Evolutionary conservation across 2,329 filamentous ascomycete genomes (phyloP), one percentile per base, ranked within the genome.

Genomic region (Fusarium chaquense): DNA sequence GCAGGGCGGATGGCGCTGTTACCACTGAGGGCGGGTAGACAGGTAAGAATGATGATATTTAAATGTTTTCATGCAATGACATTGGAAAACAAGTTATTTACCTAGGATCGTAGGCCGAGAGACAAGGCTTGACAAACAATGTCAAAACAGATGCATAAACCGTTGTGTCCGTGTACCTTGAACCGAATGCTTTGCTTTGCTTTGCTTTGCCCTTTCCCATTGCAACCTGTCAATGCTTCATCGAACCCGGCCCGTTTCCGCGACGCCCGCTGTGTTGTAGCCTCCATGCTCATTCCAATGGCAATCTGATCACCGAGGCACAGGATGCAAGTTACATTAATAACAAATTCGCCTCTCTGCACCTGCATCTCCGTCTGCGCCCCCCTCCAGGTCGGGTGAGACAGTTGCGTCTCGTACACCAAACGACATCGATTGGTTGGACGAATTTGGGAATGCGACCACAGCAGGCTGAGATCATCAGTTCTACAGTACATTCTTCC

Each of bases 211-310:
- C 38, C 49, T 47, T 20, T 43, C 20, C 24, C 26, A 26, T 32
- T 49, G 32, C 51, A 20, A 50, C 16, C 47, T 36, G 47, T 36
- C 46, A 41, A 35, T 56, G 44, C 53, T 58, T 61, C 46, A 61
- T 46, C 52, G 43, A 56, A 22, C 33, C 72, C 64, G 69, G 72
- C 50, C 71, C 72, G 72, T 65, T 62, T 72, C 72, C 71, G 72
- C 67, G 72, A 70, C 64, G 64, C 67, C 72, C 72, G 70, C 52
- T 67, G 65, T 45, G 24, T 22, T 54, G 32, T 50, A 49, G 47
- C 6, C n/a, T 52, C 12, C 28, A 46, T 50, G 36, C 45, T 56
- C n/a, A 36, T 53, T 56, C 44, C 26, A 53, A 67, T 70, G 28
- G 51, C 36, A 45, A 53, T 33, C 28, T 43, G 38, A 45, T 53